These are phyloP conservation scores for Salvia hispanica DNA, from an alignment of 257 asterid genomes.

Conservation along the genomic window DNA sequence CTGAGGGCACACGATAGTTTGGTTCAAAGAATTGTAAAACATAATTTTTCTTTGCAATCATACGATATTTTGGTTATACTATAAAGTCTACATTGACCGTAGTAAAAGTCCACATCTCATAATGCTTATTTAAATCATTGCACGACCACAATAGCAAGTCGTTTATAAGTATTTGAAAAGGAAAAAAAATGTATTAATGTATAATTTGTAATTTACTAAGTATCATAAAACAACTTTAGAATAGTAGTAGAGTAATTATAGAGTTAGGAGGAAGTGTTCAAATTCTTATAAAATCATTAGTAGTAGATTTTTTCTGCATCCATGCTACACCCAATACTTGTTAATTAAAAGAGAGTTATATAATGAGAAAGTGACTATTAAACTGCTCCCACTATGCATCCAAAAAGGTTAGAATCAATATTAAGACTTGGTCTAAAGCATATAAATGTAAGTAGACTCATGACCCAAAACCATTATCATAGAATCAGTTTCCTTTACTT, in stretches of 20 bases:
- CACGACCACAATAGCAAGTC: too few species aligned
- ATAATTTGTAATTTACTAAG: neutral
- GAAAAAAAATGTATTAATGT: too few species aligned
- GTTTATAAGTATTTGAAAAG: too few species aligned
- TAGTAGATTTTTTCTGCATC: too few species aligned
- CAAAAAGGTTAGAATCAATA: conserved; percentile 16
- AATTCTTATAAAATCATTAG: too few species aligned
- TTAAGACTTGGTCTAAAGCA: conserved; percentile 40
- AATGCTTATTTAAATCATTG: neutral
- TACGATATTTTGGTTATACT: neutral
- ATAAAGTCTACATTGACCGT: neutral
- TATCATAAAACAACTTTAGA: neutral
- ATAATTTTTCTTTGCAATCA: neutral
- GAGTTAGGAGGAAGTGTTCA: too few species aligned
- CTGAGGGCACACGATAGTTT: neutral
- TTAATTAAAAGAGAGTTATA: neutral
- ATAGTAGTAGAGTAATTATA: neutral
- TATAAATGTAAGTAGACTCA: conserved; percentile 20
- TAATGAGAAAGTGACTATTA: neutral
- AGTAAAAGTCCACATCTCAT: neutral
- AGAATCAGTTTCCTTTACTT: conserved; percentile 11
- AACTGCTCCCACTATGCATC: conserved; percentile 40
- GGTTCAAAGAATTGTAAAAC: neutral
- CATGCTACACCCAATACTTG: too few species aligned
- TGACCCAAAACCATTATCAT: conserved; percentile 6